phyloP scores from a whole-genome alignment of 306 rosid genomes.

The Lathyrus sativus region DNA sequence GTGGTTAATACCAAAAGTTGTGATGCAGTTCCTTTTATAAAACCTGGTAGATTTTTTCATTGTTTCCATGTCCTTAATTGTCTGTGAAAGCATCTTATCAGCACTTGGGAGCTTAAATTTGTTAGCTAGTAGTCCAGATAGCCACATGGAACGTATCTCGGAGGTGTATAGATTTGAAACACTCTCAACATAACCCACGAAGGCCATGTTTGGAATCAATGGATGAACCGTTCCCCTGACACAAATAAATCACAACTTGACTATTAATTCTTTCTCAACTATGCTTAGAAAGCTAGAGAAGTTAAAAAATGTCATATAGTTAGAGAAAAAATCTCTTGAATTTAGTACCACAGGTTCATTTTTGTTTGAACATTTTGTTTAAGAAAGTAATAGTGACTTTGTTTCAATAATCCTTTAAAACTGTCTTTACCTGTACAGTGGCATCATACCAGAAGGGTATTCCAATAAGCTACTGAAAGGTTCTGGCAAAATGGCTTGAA shows the following conservation, averaged over 20 bases:
- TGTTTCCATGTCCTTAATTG: conserved; percentile 51
- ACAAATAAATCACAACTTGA: conserved; percentile 2
- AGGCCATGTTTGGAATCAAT: conserved; percentile 76
- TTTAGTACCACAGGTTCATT: too few relatives aligned
- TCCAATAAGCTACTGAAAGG: conserved; percentile 63
- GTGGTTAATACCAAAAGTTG: conserved; percentile 67
- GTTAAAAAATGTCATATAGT: background rate
- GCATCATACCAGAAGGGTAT: conserved; percentile 57
- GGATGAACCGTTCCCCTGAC: conserved; percentile 78
- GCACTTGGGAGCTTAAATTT: conserved; percentile 66
- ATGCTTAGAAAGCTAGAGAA: background rate
- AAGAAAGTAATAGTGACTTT: too few relatives aligned
- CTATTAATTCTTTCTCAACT: background rate
- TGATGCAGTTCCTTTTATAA: conserved; percentile 64
- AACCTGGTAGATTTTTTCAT: conserved; percentile 64
- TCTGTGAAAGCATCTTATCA: conserved; percentile 58
- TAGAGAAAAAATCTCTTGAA: too few relatives aligned
- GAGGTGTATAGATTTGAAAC: conserved; percentile 65
- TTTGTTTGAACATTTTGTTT: too few relatives aligned
- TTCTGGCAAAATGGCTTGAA: conserved; percentile 57
- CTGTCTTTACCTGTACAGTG: conserved; percentile 57
- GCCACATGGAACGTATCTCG: conserved; percentile 74
- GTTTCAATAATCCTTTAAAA: too few relatives aligned
- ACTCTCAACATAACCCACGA: conserved; percentile 72
- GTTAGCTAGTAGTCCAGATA: conserved; percentile 49